Base-by-base conservation (phyloP, 805 yeast species). In the Lipomyces yamanashiensis region DNA sequence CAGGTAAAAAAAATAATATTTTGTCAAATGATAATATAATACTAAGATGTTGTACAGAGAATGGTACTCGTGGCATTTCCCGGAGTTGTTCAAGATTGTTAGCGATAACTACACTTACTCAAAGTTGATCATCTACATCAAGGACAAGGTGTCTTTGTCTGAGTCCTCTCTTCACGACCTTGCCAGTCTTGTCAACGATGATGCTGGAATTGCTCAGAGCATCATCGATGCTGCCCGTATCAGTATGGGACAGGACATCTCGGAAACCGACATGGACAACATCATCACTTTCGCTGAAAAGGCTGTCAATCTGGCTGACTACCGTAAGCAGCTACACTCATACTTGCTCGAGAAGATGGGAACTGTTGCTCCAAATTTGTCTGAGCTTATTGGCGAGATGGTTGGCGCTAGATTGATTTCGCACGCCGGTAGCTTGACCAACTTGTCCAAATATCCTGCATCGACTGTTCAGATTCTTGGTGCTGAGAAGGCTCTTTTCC, bases 61-160 rank as follows among this genome's bases (percentile, higher is more conserved):
- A 81, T 92, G 98, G 98, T 92, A 92, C 81, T 96, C 97, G 73
- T 92, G 98, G 98, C 98, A 92, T 78, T 92, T 95, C 87, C 98
- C 98, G 64, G 98, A 92, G 81, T 85, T 92, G 80, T 95, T 96
- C 73, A 90, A 89, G 80, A 84, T 92, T 73, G 96, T 90, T 59
- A 86, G 90, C 71, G 97, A 92, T 79, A 92, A 91, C 83, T 89
- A 89, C 81, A 80, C 83, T 68, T 92, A 84, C 78, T 97, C 98
- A 71, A 86, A 84, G 77, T 84, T 93, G 68, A 90, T 91, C 66
- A 80, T 91, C 67, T 83, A 84, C 79, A 90, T 95, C 76, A 85
- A 86, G 79, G 96, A 95, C 81, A 95, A 95, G 82, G 82, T 92
- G 61, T 84, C 90, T 60, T 82, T 95, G 72, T 82, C 84, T 67